Evolutionary conservation across 176 grass and related monocot species (phyloP).

Genomic region (Otatea glauca): DNA sequence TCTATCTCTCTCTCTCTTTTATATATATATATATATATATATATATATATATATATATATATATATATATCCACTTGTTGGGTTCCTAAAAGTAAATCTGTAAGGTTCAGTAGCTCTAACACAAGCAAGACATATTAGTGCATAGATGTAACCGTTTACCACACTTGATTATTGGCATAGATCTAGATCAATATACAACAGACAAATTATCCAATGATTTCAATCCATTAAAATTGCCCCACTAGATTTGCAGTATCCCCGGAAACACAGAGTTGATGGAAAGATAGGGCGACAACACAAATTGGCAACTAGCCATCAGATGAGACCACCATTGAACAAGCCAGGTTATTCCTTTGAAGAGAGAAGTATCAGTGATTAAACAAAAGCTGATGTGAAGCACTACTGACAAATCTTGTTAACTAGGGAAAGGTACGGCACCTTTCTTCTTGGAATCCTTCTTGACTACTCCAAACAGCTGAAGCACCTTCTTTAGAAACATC

Average conservation of each 20-base stretch:
- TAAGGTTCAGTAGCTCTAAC: constrained; percentile 11
- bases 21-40: not conserved
- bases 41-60: not conserved
- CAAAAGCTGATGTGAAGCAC: not conserved
- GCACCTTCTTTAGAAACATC: constrained; percentile 54
- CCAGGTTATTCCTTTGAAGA: not conserved
- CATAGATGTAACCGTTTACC: not conserved
- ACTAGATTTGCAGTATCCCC: not conserved
- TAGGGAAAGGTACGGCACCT: constrained; percentile 24
- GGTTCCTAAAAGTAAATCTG: not conserved
- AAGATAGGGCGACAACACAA: not conserved
- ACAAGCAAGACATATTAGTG: not conserved
- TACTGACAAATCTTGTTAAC: not conserved
- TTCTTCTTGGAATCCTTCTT: constrained; percentile 58
- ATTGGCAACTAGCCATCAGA: not conserved
- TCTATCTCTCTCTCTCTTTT: too few species aligned
- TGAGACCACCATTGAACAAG: constrained; percentile 7
- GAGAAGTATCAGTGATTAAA: not conserved
- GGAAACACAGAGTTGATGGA: constrained; percentile 3
- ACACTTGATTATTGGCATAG: not conserved
- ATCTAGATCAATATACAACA: not conserved
- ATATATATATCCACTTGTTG: not conserved
- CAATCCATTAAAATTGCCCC: not conserved
- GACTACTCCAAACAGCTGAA: constrained; percentile 47
- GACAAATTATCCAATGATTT: not conserved